Evolutionary conservation across 352 stramenopile species (phyloP).

Genomic region (Pythium monospermum): DNA sequence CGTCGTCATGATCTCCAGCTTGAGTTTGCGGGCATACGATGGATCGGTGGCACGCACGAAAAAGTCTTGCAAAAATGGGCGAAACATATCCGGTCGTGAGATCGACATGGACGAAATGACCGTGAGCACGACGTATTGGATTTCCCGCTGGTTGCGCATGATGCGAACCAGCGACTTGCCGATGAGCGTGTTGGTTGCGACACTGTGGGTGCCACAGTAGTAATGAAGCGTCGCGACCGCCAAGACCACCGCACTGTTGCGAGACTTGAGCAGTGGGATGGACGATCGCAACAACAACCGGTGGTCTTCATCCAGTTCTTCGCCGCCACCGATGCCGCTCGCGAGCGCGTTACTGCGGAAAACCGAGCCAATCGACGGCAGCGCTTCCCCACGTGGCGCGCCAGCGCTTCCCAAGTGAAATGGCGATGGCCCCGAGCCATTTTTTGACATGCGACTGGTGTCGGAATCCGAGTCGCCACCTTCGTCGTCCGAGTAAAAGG

Average conservation of each 20-base stretch:
- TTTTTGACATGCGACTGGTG: constrained; percentile 20
- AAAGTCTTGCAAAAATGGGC: constrained; percentile 95
- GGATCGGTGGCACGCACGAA: constrained; percentile 96
- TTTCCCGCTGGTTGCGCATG: constrained; percentile 95
- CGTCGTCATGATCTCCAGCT: constrained; percentile 96
- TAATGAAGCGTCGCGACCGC: constrained; percentile 95
- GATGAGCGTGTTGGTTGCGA: constrained; percentile 86
- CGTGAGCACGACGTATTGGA: constrained; percentile 97
- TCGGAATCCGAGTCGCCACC: constrained; percentile 85
- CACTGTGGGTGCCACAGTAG: constrained; percentile 93
- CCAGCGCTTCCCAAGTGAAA: constrained; percentile 22
- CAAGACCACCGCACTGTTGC: constrained; percentile 97
- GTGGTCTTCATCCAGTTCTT: constrained; percentile 95
- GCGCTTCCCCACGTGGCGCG: constrained; percentile 25
- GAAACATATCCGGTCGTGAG: constrained; percentile 95
- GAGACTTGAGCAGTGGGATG: constrained; percentile 95
- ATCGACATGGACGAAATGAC: constrained; percentile 93
- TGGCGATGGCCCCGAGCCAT: constrained; percentile 22
- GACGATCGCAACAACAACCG: constrained; percentile 92
- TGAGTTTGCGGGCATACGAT: constrained; percentile 94
- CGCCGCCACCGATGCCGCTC: constrained; percentile 57
- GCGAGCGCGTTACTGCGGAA: constrained; percentile 65
- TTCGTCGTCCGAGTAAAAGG: constrained; percentile 98
- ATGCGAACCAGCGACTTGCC: constrained; percentile 97
- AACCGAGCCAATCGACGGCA: constrained; percentile 71